Base-by-base conservation (phyloP, 164 flowering plant genomes). In the Chimonanthus praecox region DNA sequence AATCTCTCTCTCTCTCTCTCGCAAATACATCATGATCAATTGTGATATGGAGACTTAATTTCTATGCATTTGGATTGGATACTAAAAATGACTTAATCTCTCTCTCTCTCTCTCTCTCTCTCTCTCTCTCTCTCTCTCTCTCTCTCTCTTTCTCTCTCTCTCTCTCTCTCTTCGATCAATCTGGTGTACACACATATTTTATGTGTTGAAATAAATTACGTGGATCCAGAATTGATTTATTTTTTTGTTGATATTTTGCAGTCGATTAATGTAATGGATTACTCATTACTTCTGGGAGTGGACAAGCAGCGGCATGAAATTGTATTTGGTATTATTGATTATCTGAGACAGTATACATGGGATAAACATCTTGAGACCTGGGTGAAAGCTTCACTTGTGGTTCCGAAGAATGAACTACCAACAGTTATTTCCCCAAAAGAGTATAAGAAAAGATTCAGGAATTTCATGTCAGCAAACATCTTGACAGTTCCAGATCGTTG, bases 331-430 rank as follows among this genome's bases (percentile, higher is more conserved):
- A 95, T 95, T 44, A 93, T 93, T 69, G 99, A 95, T 79, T 95
- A 93, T 76, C 85, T 95, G n/a, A 84, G 98, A 78, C 95, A 93
- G 78, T 95, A 95, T 74, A 95, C 99, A 2, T 93, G 94, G 98
- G 99, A 92, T 83, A 95, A 93, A 75, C 95, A 92, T 64, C 83
- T 95, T 3, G 99, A 95, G 81, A 90, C 92, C 20, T 92, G 91
- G 97, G 94, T 88, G 21, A 93, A 95, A 82, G 80, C 94, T 43
- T 93, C 97, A 3, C 88, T 92, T 71, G 90, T 88, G 49, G 89
- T 90, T 47, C 97, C 97, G 10, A 95, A 77, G 72, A 88, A 93
- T 79, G 78, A 79, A 63, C 58, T 77, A 70, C 99, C 99, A 18
- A 95, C 99, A 51, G 83, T 95, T 46, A 79, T 95, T 67, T 89